Conservation (phyloP, 768 basidiomycete species). For the Brasilioporus rufonigricans region DNA sequence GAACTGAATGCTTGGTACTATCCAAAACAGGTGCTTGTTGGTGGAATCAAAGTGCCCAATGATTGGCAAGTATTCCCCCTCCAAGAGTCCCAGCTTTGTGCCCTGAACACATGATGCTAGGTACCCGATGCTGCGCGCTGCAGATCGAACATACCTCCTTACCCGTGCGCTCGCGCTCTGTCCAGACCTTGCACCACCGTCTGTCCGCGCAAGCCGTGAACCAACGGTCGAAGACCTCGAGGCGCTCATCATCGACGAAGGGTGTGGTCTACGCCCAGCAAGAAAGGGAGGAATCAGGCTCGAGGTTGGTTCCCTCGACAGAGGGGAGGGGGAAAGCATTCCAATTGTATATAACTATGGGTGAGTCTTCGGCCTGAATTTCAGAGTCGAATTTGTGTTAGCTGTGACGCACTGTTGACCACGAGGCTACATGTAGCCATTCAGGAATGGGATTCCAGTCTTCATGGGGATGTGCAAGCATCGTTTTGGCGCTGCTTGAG, state of each 20-base stretch:
- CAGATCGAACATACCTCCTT: constrained; percentile 61
- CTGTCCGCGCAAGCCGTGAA: constrained; percentile 42
- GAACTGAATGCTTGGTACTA: neutral
- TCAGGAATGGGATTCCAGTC: constrained; percentile 62
- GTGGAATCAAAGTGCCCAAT: constrained; percentile 54
- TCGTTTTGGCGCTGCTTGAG: constrained; percentile 48
- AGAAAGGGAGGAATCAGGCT: constrained; percentile 68
- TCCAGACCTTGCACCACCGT: constrained; percentile 57
- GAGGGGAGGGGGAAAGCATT: constrained; percentile 29
- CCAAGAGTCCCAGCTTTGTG: neutral
- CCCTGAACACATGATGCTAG: constrained; percentile 28
- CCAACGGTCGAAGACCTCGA: constrained; percentile 51
- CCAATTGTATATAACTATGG: constrained; percentile 67
- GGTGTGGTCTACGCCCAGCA: constrained; percentile 64
- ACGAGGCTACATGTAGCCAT: constrained; percentile 40
- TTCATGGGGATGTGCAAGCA: constrained; percentile 62
- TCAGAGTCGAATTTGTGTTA: neutral
- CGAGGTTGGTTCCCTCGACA: constrained; percentile 43
- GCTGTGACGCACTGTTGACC: neutral
- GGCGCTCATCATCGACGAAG: constrained; percentile 47
- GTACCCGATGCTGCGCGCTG: constrained; percentile 63
- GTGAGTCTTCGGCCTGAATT: constrained; percentile 33
- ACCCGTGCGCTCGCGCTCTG: constrained; percentile 48
- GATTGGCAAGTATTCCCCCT: constrained; percentile 50
- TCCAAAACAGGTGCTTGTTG: constrained; percentile 46